These are phyloP conservation scores for Xylariomycetidae sp. DNA, from an alignment of 2,329 filamentous ascomycete genomes.

Conservation along the genomic window DNA sequence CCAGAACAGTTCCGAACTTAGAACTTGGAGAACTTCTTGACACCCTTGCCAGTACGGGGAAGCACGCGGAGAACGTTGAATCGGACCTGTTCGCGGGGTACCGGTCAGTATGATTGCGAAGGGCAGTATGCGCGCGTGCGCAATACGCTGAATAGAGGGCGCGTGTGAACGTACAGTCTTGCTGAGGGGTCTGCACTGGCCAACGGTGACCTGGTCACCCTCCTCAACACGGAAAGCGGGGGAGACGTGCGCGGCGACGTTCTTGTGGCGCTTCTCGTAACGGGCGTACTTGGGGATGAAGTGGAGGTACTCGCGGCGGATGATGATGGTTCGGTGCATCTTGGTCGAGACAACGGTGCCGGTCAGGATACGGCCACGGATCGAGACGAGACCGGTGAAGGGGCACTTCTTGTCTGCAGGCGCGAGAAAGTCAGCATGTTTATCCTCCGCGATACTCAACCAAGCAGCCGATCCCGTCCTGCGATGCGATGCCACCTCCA, in stretches of 20 bases:
- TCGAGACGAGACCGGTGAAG: slow-evolving; percentile 98
- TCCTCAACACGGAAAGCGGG: slow-evolving; percentile 99
- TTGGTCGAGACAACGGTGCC: slow-evolving; percentile 99
- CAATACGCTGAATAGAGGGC: not conserved
- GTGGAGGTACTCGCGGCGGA: slow-evolving; percentile 99
- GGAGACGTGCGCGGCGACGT: slow-evolving; percentile 97
- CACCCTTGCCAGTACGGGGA: slow-evolving; percentile 91
- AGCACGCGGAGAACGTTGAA: slow-evolving; percentile 99
- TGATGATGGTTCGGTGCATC: slow-evolving; percentile 99
- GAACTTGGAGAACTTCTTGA: slow-evolving; percentile 99
- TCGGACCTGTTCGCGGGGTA: no score
- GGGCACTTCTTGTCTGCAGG: slow-evolving; percentile 99
- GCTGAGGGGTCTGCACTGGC: slow-evolving; percentile 97
- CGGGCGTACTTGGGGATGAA: slow-evolving; percentile 99
- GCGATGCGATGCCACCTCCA: no score
- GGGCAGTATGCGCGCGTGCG: no score
- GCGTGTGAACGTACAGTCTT: slow-evolving; percentile 78
- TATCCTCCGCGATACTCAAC: no score
- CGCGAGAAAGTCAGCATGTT: no score
- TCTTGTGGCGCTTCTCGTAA: slow-evolving; percentile 99
- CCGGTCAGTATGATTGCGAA: no score
- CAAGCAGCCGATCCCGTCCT: no score
- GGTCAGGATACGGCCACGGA: slow-evolving; percentile 99
- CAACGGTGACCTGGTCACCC: slow-evolving; percentile 98
- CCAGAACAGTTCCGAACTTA: slow-evolving; percentile 54